Conservation (phyloP, 2,329 filamentous ascomycete genomes). For the Colletotrichum agaves region DNA sequence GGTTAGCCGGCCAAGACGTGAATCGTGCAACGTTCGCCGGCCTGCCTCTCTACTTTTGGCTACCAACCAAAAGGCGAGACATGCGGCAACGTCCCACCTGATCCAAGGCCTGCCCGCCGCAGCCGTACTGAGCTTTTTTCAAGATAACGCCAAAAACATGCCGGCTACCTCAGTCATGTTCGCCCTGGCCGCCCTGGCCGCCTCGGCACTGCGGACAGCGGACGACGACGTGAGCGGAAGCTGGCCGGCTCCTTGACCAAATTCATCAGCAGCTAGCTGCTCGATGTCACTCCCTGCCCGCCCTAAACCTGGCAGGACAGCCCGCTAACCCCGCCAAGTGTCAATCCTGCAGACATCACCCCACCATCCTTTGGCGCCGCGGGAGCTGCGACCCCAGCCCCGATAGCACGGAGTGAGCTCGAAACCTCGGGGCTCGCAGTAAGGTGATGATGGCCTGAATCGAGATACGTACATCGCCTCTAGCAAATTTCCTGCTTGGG, state of each 20-base stretch:
- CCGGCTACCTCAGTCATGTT: neutral
- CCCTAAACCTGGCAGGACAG: constrained; percentile 13
- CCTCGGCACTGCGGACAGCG: neutral
- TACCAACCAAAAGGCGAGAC: neutral
- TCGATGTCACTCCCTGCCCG: neutral
- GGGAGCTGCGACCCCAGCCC: constrained; percentile 32
- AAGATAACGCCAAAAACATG: no score
- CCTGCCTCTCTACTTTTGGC: neutral
- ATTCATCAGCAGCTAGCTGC: constrained; percentile 28
- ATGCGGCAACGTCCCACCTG: no score
- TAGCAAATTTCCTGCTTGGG: neutral
- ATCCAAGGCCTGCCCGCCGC: neutral
- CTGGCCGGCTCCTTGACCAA: constrained; percentile 27
- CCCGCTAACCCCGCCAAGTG: constrained; percentile 24
- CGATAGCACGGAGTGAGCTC: constrained; percentile 12
- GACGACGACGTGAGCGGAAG: neutral
- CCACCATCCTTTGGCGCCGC: constrained; percentile 15
- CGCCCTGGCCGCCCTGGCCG: neutral
- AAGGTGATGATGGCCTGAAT: neutral
- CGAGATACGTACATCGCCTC: constrained; percentile 9
- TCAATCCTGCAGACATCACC: constrained; percentile 37
- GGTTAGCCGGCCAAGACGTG: neutral
- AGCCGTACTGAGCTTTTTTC: no score
- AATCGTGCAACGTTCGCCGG: constrained; percentile 1
- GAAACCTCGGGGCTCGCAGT: constrained; percentile 3